A percentile compares a stretch with the other conserved stretches of the same genome.
Evolutionary conservation across 805 yeast species (phyloP).

Genomic region (Saturnispora gosingensis): DNA sequence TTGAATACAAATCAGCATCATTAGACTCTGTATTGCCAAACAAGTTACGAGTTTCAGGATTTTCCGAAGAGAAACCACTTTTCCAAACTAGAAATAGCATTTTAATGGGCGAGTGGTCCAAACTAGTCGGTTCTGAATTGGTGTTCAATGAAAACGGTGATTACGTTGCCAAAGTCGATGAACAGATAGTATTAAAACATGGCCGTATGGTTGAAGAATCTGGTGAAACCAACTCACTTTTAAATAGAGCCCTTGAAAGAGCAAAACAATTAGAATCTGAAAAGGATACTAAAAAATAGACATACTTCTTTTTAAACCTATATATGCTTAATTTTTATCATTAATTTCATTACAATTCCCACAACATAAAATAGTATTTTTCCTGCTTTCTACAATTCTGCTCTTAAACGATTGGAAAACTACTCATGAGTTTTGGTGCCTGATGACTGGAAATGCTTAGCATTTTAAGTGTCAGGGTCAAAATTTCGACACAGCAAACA

Average conservation of each 20-base stretch:
- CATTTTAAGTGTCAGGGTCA: neutral
- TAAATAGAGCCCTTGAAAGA: constrained; percentile 17
- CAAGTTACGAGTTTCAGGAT: constrained; percentile 44
- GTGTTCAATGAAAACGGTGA: constrained; percentile 30
- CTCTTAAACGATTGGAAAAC: neutral
- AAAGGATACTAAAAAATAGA: neutral
- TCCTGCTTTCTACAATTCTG: too few relatives aligned
- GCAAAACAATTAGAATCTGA: constrained; percentile 10
- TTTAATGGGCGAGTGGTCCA: constrained; percentile 70
- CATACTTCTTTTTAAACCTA: neutral
- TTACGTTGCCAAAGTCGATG: constrained; percentile 23
- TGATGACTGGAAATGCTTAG: neutral
- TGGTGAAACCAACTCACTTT: constrained; percentile 18
- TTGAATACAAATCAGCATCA: constrained; percentile 10
- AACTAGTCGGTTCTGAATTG: constrained; percentile 65
- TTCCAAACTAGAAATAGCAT: constrained; percentile 49
- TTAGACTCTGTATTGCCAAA: constrained; percentile 8
- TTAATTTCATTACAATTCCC: neutral
- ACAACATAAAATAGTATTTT: neutral
- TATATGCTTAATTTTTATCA: neutral
- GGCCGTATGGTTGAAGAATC: constrained; percentile 23
- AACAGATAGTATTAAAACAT: constrained; percentile 23
- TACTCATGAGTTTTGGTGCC: neutral
- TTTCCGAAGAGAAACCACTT: constrained; percentile 46
- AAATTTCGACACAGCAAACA: too few relatives aligned